Conservation (phyloP, 352 stramenopile species). For the Phytophthora ramorum region DNA sequence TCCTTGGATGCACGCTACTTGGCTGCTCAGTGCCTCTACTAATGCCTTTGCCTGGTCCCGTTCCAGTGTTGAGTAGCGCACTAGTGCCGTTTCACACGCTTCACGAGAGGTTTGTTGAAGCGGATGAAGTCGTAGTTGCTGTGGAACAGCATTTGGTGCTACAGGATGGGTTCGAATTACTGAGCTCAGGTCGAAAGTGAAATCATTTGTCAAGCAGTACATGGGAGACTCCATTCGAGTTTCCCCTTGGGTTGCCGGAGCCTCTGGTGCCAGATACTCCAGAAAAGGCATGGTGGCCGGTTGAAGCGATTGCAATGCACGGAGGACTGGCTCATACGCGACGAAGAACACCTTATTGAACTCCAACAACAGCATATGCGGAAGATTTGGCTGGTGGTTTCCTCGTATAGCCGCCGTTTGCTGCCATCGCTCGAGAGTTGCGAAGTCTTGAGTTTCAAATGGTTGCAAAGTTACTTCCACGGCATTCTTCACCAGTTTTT, state of each 20-base stretch:
- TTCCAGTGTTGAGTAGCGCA: conserved; percentile 50
- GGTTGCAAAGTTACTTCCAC: conserved; percentile 44
- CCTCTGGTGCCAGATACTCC: conserved; percentile 43
- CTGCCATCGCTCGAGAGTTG: conserved; percentile 31
- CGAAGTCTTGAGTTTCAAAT: conserved; percentile 40
- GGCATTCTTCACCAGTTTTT: conserved; percentile 35
- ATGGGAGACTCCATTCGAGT: conserved; percentile 35
- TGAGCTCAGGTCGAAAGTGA: conserved; percentile 43
- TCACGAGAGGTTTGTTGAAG: conserved; percentile 24
- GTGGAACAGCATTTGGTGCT: neutral
- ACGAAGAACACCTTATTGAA: conserved; percentile 63
- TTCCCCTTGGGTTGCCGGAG: conserved; percentile 7
- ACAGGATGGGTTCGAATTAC: conserved; percentile 17
- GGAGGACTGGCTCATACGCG: conserved; percentile 56
- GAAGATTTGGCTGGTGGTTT: conserved; percentile 15
- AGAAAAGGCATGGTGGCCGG: conserved; percentile 40
- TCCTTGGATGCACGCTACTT: conserved; percentile 84
- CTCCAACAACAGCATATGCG: conserved; percentile 48
- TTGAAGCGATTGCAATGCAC: conserved; percentile 43
- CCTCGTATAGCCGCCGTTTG: neutral
- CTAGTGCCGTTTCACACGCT: conserved; percentile 27
- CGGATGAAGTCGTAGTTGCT: conserved; percentile 26
- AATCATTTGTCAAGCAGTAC: conserved; percentile 38
- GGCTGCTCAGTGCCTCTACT: conserved; percentile 70
- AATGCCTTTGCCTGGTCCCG: conserved; percentile 68